phyloP scores from a whole-genome alignment of 768 basidiomycete genomes.

The Hortiboletus campestris region DNA sequence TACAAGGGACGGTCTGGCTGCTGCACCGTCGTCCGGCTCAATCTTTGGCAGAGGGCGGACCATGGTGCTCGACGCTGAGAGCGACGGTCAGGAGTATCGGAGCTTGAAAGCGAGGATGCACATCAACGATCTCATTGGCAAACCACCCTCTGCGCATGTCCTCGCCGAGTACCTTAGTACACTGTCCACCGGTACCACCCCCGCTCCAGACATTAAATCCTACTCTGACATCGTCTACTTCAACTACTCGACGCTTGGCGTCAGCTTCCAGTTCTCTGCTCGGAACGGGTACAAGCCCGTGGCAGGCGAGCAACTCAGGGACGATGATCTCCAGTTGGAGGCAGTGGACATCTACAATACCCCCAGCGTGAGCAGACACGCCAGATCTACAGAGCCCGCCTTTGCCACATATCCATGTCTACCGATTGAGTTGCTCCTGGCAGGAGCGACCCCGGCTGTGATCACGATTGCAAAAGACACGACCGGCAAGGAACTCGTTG shows the following conservation, averaged over 20 bases:
- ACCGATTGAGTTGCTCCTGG: slow-evolving; percentile 50
- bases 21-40: slow-evolving; percentile 15
- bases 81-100: slow-evolving; percentile 13
- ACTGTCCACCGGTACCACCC: slow-evolving; percentile 27
- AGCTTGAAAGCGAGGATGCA: slow-evolving; percentile 16
- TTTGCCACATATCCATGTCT: slow-evolving; percentile 58
- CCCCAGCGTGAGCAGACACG: slow-evolving; percentile 36
- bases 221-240: slow-evolving; percentile 85
- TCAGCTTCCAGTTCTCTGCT: slow-evolving; percentile 79
- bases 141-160: slow-evolving; percentile 44
- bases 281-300: slow-evolving; percentile 59
- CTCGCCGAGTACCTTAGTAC: slow-evolving; percentile 44
- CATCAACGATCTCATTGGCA: slow-evolving; percentile 46
- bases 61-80: slow-evolving; percentile 15
- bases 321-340: slow-evolving; percentile 56
- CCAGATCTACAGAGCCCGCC: slow-evolving; percentile 45
- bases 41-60: slow-evolving; percentile 20
- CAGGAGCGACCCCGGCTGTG: slow-evolving; percentile 32
- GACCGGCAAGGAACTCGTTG: slow-evolving; percentile 78
- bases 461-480: slow-evolving; percentile 48
- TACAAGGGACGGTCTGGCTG: too few relatives aligned
- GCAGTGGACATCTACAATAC: slow-evolving; percentile 84
- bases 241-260: slow-evolving; percentile 76
- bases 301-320: slow-evolving; percentile 44
- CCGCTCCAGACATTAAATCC: slow-evolving; percentile 63